A percentile compares a stretch with the other conserved stretches of the same genome.
These are phyloP conservation scores for Agaricus subrufescens DNA, from an alignment of 768 basidiomycete species.

Conservation along the genomic window DNA sequence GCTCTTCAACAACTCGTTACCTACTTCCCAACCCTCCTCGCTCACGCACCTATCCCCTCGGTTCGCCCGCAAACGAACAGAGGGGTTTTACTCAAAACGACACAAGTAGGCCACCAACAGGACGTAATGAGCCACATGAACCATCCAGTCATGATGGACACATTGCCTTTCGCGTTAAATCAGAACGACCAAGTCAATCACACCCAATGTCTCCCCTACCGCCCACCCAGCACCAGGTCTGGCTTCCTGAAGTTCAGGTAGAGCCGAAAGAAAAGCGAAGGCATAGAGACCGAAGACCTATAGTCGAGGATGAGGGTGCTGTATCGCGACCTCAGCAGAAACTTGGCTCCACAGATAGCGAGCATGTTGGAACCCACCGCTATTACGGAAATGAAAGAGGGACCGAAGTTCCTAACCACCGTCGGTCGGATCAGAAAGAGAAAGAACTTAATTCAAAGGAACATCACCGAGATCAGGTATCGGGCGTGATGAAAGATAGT, in stretches of 20 bases:
- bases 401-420: neutral
- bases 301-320: neutral
- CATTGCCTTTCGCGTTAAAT: neutral
- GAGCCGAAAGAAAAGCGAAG: conserved; percentile 1
- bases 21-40: neutral
- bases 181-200: conserved; percentile 4
- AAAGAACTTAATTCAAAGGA: neutral
- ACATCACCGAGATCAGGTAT: conserved; percentile 1
- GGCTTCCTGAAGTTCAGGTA: conserved; percentile 1
- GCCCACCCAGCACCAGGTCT: neutral
- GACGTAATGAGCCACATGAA: neutral
- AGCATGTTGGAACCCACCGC: neutral
- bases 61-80: neutral
- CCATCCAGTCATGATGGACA: conserved; percentile 1
- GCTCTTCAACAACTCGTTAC: neutral
- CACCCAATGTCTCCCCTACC: neutral
- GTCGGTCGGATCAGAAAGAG: conserved; percentile 1
- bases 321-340: neutral
- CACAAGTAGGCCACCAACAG: neutral
- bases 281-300: conserved; percentile 3
- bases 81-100: neutral
- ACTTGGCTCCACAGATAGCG: neutral
- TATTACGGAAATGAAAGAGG: neutral
- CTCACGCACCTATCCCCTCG: neutral
- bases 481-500: neutral